Evolutionary conservation across 1,139 yeast species (phyloP).

Genomic region (Debaryomyces psychrophilus): DNA sequence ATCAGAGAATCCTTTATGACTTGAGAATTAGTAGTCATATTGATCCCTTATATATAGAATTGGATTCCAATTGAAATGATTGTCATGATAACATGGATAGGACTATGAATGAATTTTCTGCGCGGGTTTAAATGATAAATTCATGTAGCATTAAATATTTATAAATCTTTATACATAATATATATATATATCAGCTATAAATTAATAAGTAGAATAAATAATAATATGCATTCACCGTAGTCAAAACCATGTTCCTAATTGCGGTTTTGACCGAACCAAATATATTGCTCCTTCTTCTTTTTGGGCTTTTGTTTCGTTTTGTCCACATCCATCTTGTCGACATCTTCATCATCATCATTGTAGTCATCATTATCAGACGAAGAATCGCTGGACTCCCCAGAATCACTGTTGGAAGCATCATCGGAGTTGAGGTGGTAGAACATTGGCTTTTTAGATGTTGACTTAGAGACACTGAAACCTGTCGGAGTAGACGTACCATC

Average conservation of each 20-base stretch:
- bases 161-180: constrained; percentile 1
- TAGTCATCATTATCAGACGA: constrained; percentile 7
- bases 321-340: constrained; percentile 15
- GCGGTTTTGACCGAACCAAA: constrained; percentile 45
- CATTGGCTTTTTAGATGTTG: constrained; percentile 23
- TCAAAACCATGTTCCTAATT: background rate
- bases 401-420: constrained; percentile 16
- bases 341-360: constrained; percentile 11
- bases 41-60: background rate
- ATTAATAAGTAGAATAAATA: constrained; percentile 3
- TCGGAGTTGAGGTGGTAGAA: constrained; percentile 38
- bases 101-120: background rate
- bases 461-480: constrained; percentile 4
- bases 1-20: constrained; percentile 9
- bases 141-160: background rate
- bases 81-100: background rate
- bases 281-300: constrained; percentile 24
- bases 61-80: background rate
- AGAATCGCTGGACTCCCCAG: constrained; percentile 16
- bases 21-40: constrained; percentile 2
- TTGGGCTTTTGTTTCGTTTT: constrained; percentile 7
- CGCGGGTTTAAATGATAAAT: background rate
- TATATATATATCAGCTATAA: background rate
- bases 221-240: constrained; percentile 1
- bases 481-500: constrained; percentile 17